Evolutionary conservation across 1,284 basidiomycete species (phyloP).

Genomic region (Flammula alnicola): DNA sequence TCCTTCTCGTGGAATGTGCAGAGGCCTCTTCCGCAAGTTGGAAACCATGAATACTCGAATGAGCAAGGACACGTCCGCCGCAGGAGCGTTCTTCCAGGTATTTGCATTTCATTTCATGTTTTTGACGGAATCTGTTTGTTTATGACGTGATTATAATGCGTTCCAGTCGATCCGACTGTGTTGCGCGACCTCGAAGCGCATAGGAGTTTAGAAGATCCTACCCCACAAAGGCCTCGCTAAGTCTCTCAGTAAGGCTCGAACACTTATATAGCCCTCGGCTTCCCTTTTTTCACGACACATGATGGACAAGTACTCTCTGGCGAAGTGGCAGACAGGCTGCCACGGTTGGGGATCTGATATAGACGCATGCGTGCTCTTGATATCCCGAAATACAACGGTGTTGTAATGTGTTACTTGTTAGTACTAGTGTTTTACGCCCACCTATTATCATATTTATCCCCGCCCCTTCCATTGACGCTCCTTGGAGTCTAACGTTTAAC

Average conservation of each 20-base stretch:
- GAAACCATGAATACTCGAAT: slow-evolving; percentile 54
- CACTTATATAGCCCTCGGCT: neutral
- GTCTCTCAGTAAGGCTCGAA: neutral
- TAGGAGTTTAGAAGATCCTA: slow-evolving; percentile 73
- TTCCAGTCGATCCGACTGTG: slow-evolving; percentile 86
- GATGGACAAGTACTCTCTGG: neutral
- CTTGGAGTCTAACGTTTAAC: too few relatives aligned
- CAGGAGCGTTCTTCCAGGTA: slow-evolving; percentile 87
- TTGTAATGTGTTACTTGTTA: slow-evolving; percentile 3
- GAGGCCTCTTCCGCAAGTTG: slow-evolving; percentile 67
- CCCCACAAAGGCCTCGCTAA: slow-evolving; percentile 27
- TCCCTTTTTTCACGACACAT: neutral
- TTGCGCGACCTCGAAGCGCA: slow-evolving; percentile 88
- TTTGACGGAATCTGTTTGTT: too few relatives aligned
- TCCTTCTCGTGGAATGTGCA: slow-evolving; percentile 30
- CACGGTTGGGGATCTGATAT: neutral
- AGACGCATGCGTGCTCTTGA: neutral
- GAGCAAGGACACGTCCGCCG: slow-evolving; percentile 72
- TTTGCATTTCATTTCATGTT: slow-evolving; percentile 31
- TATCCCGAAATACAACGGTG: slow-evolving; percentile 9
- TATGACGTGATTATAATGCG: too few relatives aligned
- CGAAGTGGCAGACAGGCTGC: neutral
- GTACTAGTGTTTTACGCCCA: neutral
- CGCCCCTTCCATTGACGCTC: neutral
- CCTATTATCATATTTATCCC: neutral